Conservation (phyloP, 768 basidiomycete genomes). For the Coprinellus micaceus region DNA sequence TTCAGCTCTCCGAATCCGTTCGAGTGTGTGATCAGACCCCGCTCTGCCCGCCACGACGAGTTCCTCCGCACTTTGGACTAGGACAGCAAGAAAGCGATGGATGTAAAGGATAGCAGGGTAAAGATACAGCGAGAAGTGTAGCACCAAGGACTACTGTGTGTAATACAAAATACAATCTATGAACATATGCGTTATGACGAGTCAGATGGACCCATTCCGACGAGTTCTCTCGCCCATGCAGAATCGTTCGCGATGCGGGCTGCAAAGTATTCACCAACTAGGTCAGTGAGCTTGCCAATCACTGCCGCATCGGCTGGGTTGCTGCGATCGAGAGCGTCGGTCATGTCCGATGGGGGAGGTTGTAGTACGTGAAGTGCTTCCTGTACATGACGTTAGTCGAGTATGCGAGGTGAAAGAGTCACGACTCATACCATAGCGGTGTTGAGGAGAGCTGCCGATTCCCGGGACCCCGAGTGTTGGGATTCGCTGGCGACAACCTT, state of each 20-base stretch:
- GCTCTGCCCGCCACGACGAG: constrained; percentile 15
- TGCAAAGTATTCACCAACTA: constrained; percentile 63
- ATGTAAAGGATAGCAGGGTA: no score
- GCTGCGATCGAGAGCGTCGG: constrained; percentile 50
- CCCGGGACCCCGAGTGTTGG: constrained; percentile 29
- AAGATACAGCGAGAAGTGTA: no score
- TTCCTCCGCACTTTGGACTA: neutral
- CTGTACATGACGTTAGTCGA: constrained; percentile 27
- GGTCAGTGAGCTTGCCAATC: constrained; percentile 44
- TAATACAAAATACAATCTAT: no score
- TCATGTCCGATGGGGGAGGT: constrained; percentile 49
- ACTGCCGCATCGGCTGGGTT: constrained; percentile 47
- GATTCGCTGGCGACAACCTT: constrained; percentile 71
- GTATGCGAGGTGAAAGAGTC: neutral
- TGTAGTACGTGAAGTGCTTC: constrained; percentile 60
- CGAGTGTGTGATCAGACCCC: constrained; percentile 25
- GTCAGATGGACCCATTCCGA: constrained; percentile 29
- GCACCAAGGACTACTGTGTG: no score
- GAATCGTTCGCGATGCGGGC: constrained; percentile 53
- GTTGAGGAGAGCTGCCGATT: constrained; percentile 45
- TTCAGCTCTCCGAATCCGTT: constrained; percentile 28
- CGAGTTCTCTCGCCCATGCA: constrained; percentile 60
- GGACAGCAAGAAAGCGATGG: no score
- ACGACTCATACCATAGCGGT: constrained; percentile 55
- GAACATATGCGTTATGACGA: constrained; percentile 1